These are phyloP conservation scores for Immersiporthe knoxdaviesiana DNA, from an alignment of 2,329 filamentous ascomycete genomes.

Conservation along the genomic window DNA sequence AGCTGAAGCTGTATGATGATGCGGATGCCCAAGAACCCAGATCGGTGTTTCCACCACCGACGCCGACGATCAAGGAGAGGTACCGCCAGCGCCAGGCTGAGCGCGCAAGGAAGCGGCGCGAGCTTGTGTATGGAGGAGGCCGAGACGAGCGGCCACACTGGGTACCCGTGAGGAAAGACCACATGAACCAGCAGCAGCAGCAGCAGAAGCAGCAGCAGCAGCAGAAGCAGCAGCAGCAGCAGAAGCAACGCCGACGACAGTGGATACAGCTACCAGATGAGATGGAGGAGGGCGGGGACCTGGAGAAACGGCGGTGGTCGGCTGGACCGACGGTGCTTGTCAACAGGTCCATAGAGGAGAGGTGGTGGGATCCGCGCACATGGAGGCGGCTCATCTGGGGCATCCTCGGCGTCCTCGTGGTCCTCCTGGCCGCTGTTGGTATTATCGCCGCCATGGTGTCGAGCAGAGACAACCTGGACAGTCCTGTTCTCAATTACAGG, in stretches of 20 bases:
- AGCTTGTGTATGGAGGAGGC: not conserved
- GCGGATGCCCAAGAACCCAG: not conserved
- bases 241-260: not conserved
- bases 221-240: too few relatives aligned
- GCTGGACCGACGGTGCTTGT: not conserved
- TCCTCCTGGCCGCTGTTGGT: conserved; percentile 49
- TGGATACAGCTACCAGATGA: not conserved
- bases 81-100: conserved; percentile 18
- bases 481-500: conserved; percentile 52
- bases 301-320: not conserved
- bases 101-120: conserved; percentile 14
- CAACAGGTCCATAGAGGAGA: not conserved
- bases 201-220: not conserved
- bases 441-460: conserved; percentile 50
- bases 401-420: conserved; percentile 40
- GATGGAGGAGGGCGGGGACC: not conserved
- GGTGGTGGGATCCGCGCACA: conserved; percentile 35
- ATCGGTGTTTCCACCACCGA: not conserved
- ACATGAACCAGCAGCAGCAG: not conserved
- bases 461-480: conserved; percentile 37
- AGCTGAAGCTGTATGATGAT: conserved; percentile 15
- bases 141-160: conserved; percentile 3
- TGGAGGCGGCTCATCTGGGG: conserved; percentile 60
- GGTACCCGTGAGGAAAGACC: not conserved
- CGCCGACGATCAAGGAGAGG: conserved; percentile 18